These are phyloP conservation scores for Hymenochaete sp. DNA, from an alignment of 1,284 basidiomycete species.

Conservation along the genomic window DNA sequence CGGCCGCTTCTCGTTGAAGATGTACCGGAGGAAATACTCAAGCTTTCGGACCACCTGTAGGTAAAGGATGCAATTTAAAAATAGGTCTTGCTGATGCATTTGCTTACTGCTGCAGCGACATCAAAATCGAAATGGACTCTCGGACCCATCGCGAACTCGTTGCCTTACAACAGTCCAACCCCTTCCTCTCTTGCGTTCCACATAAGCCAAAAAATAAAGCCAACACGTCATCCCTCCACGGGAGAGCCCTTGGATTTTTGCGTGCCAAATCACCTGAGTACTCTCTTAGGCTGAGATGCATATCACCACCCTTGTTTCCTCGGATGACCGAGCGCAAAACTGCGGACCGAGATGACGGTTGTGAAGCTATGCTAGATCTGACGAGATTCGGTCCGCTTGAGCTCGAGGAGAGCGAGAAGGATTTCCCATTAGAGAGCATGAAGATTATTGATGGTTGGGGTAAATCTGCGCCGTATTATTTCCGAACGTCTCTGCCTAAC, in stretches of 20 bases:
- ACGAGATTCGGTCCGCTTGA: constrained; percentile 6
- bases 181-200: constrained; percentile 9
- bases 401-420: constrained; percentile 31
- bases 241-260: constrained; percentile 26
- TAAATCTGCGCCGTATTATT: constrained; percentile 25
- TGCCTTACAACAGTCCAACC: constrained; percentile 19
- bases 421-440: constrained; percentile 40
- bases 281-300: neutral
- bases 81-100: neutral
- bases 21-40: constrained; percentile 22
- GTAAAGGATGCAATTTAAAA: constrained; percentile 13
- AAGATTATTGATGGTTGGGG: constrained; percentile 51
- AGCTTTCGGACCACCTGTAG: constrained; percentile 29
- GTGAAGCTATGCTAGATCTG: neutral
- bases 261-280: constrained; percentile 23
- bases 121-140: constrained; percentile 28
- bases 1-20: constrained; percentile 20
- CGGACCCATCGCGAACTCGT: constrained; percentile 21
- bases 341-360: constrained; percentile 5
- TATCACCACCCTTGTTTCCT: constrained; percentile 39
- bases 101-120: constrained; percentile 23
- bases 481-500: neutral
- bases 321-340: constrained; percentile 24
- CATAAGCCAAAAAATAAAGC: too few relatives aligned
- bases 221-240: neutral